phyloP scores from a whole-genome alignment of 139 green algal genomes.

The Chlorella sp. region DNA sequence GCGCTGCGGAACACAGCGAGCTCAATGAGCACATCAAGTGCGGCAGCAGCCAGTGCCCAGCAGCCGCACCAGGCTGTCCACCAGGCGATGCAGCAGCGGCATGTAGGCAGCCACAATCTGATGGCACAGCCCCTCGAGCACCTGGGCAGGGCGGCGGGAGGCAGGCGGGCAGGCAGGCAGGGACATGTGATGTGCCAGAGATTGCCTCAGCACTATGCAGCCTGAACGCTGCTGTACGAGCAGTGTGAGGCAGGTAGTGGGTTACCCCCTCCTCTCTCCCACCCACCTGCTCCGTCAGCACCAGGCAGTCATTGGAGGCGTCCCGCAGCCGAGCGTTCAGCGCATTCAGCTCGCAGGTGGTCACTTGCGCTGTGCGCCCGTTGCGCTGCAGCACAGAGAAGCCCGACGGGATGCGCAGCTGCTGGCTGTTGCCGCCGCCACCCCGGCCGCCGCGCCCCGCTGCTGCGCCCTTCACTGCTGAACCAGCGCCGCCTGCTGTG shows the following conservation, averaged over 20 bases:
- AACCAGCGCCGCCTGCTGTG: too few species aligned
- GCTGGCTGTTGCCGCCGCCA: not conserved
- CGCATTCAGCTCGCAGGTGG: slow-evolving; percentile 86
- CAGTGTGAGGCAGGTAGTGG: too few species aligned
- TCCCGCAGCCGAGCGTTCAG: slow-evolving; percentile 87
- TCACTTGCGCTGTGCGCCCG: slow-evolving; percentile 56
- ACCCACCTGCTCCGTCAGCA: slow-evolving; percentile 80
- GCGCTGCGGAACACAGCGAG: too few species aligned
- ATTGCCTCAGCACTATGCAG: too few species aligned
- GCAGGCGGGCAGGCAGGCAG: not conserved
- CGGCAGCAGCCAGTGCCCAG: too few species aligned
- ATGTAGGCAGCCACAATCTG: slow-evolving; percentile 60
- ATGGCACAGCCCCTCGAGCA: slow-evolving; percentile 65
- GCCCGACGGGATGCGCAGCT: not conserved
- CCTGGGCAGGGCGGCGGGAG: slow-evolving; percentile 37
- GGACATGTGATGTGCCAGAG: too few species aligned
- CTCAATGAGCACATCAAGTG: too few species aligned
- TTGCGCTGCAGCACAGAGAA: slow-evolving; percentile 72
- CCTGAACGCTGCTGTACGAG: too few species aligned
- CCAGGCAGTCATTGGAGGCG: slow-evolving; percentile 81
- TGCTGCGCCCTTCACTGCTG: not conserved
- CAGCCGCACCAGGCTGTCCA: slow-evolving; percentile 67
- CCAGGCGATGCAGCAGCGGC: slow-evolving; percentile 72
- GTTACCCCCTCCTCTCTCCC: not conserved
- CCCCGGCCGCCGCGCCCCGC: not conserved